phyloP scores from a whole-genome alignment of 208 protist genomes.

The Crithidia fasciculata region DNA sequence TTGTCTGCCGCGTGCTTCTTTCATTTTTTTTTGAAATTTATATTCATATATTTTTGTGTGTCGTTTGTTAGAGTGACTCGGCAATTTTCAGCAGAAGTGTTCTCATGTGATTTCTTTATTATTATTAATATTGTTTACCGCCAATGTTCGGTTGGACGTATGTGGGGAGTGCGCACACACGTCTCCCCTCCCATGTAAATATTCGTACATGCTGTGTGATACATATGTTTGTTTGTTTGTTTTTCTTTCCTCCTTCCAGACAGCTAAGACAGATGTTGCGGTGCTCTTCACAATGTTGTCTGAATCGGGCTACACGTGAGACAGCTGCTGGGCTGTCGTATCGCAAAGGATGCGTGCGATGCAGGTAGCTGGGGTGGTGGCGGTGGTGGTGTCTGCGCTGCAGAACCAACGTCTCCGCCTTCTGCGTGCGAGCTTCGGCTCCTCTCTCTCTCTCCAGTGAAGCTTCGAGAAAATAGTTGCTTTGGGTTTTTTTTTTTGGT shows the following conservation, averaged over 20 bases:
- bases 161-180: too few relatives aligned
- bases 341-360: too few relatives aligned
- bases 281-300: not conserved
- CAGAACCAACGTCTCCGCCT: too few relatives aligned
- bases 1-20: too few relatives aligned
- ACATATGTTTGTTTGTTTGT: not conserved
- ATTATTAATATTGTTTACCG: not conserved
- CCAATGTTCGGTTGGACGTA: too few relatives aligned
- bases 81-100: not conserved
- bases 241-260: conserved; percentile 1
- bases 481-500: conserved; percentile 6
- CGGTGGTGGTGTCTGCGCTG: too few relatives aligned
- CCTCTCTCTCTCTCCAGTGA: not conserved
- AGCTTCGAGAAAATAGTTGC: not conserved
- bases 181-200: too few relatives aligned
- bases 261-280: not conserved
- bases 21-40: too few relatives aligned
- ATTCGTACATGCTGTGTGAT: too few relatives aligned
- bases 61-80: not conserved
- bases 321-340: not conserved
- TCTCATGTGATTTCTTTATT: conserved; percentile 3
- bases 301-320: not conserved
- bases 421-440: too few relatives aligned
- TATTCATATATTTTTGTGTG: too few relatives aligned
- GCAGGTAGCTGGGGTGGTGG: too few relatives aligned